phyloP scores from a whole-genome alignment of 2,329 filamentous ascomycete species.

The Sarocladium oryzae region DNA sequence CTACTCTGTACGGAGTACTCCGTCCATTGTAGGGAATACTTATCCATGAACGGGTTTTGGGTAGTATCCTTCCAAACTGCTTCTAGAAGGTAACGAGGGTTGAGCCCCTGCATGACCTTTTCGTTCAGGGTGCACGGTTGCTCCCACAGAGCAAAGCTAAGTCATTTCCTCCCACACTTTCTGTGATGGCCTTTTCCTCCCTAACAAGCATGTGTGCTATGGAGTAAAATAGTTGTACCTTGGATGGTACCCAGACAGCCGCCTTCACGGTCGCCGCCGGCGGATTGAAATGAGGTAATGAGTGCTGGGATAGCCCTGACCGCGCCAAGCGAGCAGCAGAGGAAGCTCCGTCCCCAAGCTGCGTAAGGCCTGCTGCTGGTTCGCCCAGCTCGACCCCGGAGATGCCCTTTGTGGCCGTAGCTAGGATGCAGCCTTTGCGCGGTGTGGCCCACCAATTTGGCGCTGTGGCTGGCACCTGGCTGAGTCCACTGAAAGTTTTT shows the following conservation, averaged over 20 bases:
- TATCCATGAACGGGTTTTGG: neutral
- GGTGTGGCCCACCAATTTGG: neutral
- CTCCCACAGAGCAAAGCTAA: no score
- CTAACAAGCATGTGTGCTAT: no score
- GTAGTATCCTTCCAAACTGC: neutral
- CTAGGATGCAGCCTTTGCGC: neutral
- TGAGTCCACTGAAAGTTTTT: constrained; percentile 7
- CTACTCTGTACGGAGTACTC: no score
- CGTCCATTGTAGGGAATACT: no score
- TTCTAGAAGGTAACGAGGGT: constrained; percentile 2
- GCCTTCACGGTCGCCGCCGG: no score
- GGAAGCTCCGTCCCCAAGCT: constrained; percentile 4
- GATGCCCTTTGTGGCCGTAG: constrained; percentile 7
- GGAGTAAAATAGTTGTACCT: no score
- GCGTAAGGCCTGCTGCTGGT: neutral
- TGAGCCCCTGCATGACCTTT: neutral
- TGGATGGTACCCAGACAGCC: no score
- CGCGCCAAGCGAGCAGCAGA: neutral
- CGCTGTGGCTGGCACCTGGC: constrained; percentile 5
- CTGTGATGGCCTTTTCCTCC: no score
- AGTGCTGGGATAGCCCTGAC: neutral
- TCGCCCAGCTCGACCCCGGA: neutral
- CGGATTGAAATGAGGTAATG: no score
- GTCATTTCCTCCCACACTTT: no score
- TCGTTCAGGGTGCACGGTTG: no score